Base-by-base conservation (phyloP, 345 rosid genomes). In the Euclidium syriacum region DNA sequence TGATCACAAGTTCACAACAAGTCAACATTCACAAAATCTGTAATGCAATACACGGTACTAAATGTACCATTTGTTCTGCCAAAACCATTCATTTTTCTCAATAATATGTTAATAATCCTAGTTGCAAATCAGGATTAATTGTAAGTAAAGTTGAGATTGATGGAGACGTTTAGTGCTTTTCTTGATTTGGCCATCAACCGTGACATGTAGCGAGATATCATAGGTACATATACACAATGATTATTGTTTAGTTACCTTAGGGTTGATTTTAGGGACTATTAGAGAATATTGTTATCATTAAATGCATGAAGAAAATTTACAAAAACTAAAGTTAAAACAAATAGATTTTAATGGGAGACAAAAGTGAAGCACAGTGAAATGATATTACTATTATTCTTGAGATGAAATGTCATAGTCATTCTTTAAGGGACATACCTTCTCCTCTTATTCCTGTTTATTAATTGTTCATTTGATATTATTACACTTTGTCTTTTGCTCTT, bases 401-500 rank as follows among this genome's bases (percentile, higher is more conserved):
- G 88, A 85, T 73, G 86, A 73, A 79, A 77, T 72, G 83, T 81
- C 86, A 76, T 75, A 77, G 74, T 83, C 92, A 73, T 79, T 81
- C 82, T 81, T 80, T 75, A 75, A 83, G 76, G 81, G 82, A 70
- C 82, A 77, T 74, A 48, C 51, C 47, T 20, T 50, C 54, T 58
- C 70, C 36, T 64, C 67, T 18, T 65, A 50, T 58, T 58, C 68
- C 79, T 77, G 80, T 79, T 83, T 76, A 77, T 79, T 81, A 64
- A 56, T 72, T 65, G 60, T 64, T 71, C 75, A 63, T 71, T 65
- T 72, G 67, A 58, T 72, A 72, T 72, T 59, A 72, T 65, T 72
- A 72, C 71, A 32, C 79, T 75, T 85, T 86, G 87, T 81, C 92
- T 81, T 81, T 83, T 83, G 83, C 87, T 77, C 75, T 78, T 71